A percentile compares a stretch with the other conserved stretches of the same genome.
These are phyloP conservation scores for Zygoascus sp. DNA, from an alignment of 1,139 yeast genomes.

Conservation along the genomic window DNA sequence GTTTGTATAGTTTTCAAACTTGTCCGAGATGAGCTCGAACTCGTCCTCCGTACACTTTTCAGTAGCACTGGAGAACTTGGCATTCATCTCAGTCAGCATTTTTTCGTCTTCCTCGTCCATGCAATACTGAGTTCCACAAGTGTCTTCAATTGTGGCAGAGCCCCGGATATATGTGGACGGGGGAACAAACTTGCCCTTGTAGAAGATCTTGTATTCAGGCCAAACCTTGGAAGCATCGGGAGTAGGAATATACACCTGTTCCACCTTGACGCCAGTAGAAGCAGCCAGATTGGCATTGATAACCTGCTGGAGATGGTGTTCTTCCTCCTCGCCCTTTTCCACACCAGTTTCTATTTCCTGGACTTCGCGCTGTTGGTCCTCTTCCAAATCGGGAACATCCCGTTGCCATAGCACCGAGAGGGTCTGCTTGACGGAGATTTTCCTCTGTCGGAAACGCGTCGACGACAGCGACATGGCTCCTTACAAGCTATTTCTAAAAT, in stretches of 20 bases:
- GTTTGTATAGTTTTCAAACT: constrained; percentile 66
- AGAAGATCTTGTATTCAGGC: constrained; percentile 69
- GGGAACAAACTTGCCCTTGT: constrained; percentile 59
- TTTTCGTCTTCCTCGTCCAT: constrained; percentile 87
- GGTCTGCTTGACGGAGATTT: constrained; percentile 87
- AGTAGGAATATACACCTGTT: constrained; percentile 84
- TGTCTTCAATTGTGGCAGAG: constrained; percentile 93
- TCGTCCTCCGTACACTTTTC: constrained; percentile 55
- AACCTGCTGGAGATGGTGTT: constrained; percentile 91
- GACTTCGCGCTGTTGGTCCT: constrained; percentile 71
- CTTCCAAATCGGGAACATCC: constrained; percentile 77
- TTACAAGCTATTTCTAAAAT: no score
- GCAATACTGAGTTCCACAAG: constrained; percentile 78
- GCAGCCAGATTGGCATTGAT: constrained; percentile 40
- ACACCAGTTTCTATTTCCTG: constrained; percentile 96
- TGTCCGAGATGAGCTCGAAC: constrained; percentile 73
- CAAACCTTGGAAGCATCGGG: constrained; percentile 89
- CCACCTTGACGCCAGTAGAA: constrained; percentile 39
- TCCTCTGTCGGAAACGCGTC: constrained; percentile 83
- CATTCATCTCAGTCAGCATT: constrained; percentile 49
- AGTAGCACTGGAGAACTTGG: constrained; percentile 15
- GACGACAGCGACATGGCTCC: constrained; percentile 8
- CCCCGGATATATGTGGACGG: constrained; percentile 82
- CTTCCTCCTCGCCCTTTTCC: constrained; percentile 96
- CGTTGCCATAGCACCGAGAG: constrained; percentile 70